These are phyloP conservation scores for Alternaria atra DNA, from an alignment of 2,329 filamentous ascomycete genomes.

Conservation along the genomic window DNA sequence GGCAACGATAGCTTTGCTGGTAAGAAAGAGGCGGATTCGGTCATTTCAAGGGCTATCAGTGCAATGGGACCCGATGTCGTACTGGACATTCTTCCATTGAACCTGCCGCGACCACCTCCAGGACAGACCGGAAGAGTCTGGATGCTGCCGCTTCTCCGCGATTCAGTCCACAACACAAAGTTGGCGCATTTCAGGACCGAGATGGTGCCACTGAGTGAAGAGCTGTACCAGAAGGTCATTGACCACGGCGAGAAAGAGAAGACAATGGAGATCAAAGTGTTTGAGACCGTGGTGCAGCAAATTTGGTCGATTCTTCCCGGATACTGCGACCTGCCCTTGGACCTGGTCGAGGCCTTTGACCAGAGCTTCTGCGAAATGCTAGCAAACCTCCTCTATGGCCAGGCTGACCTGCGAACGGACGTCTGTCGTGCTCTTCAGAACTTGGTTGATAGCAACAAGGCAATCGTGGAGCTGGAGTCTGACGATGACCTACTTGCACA, in stretches of 20 bases:
- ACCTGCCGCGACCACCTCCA: slow-evolving; percentile 78
- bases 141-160: slow-evolving; percentile 90
- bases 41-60: slow-evolving; percentile 85
- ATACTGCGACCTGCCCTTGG: slow-evolving; percentile 91
- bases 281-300: slow-evolving; percentile 93
- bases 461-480: slow-evolving; percentile 73
- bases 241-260: slow-evolving; percentile 84
- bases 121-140: slow-evolving; percentile 88
- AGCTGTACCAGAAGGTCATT: slow-evolving; percentile 87
- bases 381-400: slow-evolving; percentile 90
- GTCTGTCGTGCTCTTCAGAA: slow-evolving; percentile 87
- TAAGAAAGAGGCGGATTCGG: slow-evolving; percentile 93
- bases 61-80: slow-evolving; percentile 91
- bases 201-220: slow-evolving; percentile 87
- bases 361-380: slow-evolving; percentile 88
- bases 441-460: slow-evolving; percentile 90
- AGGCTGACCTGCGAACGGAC: slow-evolving; percentile 85
- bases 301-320: slow-evolving; percentile 94
- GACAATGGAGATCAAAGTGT: slow-evolving; percentile 97
- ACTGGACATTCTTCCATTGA: slow-evolving; percentile 82
- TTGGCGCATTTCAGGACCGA: slow-evolving; percentile 85
- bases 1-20: slow-evolving; percentile 87
- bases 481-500: slow-evolving; percentile 79
- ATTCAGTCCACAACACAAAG: slow-evolving; percentile 88
- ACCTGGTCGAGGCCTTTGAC: slow-evolving; percentile 76